Evolutionary conservation across 495 filamentous ascomycete species (phyloP).

Genomic region (Lophiotrema nucula): DNA sequence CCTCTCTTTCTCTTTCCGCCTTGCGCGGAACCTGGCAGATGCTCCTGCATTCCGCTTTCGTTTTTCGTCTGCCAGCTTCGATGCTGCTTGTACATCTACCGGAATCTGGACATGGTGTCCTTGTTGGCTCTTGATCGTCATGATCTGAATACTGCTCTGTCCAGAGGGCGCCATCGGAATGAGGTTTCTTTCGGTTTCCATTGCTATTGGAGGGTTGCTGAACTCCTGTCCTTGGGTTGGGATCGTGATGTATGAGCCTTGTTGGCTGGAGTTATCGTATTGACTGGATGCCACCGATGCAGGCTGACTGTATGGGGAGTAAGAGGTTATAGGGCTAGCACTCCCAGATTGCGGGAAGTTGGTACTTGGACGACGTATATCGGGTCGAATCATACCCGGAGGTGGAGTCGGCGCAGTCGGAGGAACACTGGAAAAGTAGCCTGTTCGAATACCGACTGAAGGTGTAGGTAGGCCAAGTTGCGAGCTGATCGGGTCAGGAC

Average conservation of each 20-base stretch:
- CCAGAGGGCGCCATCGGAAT: conserved; percentile 43
- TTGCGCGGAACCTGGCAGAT: conserved; percentile 81
- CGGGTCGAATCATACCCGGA: conserved; percentile 1
- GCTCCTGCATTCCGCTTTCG: conserved; percentile 80
- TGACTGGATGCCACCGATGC: conserved; percentile 25
- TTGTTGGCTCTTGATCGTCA: conserved; percentile 41
- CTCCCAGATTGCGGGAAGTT: conserved; percentile 31
- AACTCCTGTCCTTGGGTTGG: conserved; percentile 9
- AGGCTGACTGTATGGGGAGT: conserved; percentile 31
- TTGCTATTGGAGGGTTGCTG: conserved; percentile 18
- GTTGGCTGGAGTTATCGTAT: conserved; percentile 21
- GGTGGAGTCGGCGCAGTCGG: conserved; percentile 31
- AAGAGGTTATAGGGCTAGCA: conserved; percentile 32
- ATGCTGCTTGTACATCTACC: conserved; percentile 45
- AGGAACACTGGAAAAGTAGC: conserved; percentile 25
- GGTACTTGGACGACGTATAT: conserved; percentile 20
- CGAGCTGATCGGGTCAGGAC: conserved; percentile 32
- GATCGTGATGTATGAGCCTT: conserved; percentile 14
- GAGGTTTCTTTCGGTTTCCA: conserved; percentile 31
- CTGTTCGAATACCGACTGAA: conserved; percentile 20
- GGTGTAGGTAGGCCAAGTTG: conserved; percentile 38
- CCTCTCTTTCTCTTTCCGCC: conserved; percentile 85
- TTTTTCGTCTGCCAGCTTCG: conserved; percentile 44
- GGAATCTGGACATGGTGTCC: conserved; percentile 43
- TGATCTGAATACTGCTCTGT: conserved; percentile 42